Evolutionary conservation across 116 monocot genomes (phyloP), one percentile per base, ranked within the genome.

Genomic region (Thalassia testudinum): DNA sequence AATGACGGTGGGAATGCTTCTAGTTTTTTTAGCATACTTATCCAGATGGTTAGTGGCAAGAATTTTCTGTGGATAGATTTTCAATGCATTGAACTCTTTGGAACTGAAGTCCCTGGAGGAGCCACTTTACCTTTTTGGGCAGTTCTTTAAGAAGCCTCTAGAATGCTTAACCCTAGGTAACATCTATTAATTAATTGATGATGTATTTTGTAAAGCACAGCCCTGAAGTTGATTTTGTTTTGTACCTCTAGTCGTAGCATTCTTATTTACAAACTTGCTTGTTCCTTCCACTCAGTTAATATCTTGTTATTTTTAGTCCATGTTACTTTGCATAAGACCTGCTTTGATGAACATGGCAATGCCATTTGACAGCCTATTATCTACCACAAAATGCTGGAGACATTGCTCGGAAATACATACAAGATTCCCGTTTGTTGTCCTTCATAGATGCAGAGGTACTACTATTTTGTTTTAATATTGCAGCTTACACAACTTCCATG

Each of bases 381-480:
- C 55, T 95, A 43, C 95, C 95, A 28, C 84, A 95, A 62, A 85
- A 88, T 85, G 88, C 95, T 60, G 95, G 88, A 12, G 51, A 72
- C 30, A 84, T 95, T 53, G 95, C 95, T 74, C 67, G 84, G 37
- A 87, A 85, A 49, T 88, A 72, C 50, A 95, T 95, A 49, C 66
- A 78, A 67, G 95, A 95, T 40, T 73, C 81, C 54, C 51, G 76
- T 26, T 62, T 95, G 56, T 61, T 95, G 52, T 88, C 81, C 54
- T 95, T 95, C 71, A 88, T 95, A 44, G 95, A 95, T 77, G 84
- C 95, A 58, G 95, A 95, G 95, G 95, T 93, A 53, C 30, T 8
- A 8, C 40, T 40, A n/a, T n/a, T n/a, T n/a, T n/a, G n/a, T n/a
- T n/a, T 17, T 13, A 19, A 13, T 37, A 37, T 37, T 49, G 14